A percentile compares a stretch with the other conserved stretches of the same genome.
phyloP scores from a whole-genome alignment of 306 rosid species.

The Vachellia pachyceras region DNA sequence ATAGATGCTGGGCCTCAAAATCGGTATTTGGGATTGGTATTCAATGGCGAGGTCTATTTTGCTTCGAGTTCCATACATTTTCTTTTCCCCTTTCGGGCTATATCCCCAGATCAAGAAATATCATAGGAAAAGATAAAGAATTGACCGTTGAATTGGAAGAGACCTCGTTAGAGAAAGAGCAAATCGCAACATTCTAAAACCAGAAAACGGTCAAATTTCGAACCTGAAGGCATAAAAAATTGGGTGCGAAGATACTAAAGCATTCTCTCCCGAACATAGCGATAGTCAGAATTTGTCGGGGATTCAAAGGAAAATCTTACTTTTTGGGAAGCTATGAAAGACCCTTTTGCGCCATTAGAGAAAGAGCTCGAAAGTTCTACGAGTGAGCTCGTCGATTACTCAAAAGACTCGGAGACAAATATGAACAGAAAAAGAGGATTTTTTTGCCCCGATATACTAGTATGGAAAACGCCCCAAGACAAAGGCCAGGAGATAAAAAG shows the following conservation, averaged over 20 bases:
- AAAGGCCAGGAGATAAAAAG: neutral
- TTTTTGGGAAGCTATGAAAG: conserved; percentile 37
- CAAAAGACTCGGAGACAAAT: neutral
- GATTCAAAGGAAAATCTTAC: conserved; percentile 28
- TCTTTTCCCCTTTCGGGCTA: conserved; percentile 24
- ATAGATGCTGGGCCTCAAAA: conserved; percentile 95
- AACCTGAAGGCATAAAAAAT: conserved; percentile 39
- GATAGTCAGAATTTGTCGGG: neutral
- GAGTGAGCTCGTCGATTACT: neutral
- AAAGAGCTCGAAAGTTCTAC: conserved; percentile 34
- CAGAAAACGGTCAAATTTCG: conserved; percentile 54
- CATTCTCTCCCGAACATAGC: conserved; percentile 29
- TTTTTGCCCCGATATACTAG: conserved; percentile 20
- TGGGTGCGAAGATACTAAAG: conserved; percentile 36
- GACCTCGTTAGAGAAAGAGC: conserved; percentile 51
- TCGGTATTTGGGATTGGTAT: conserved; percentile 76
- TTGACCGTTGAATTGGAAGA: conserved; percentile 34
- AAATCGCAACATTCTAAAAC: conserved; percentile 50
- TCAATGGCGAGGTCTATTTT: conserved; percentile 87
- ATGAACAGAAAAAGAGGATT: conserved; percentile 16
- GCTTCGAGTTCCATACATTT: conserved; percentile 81
- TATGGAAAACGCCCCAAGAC: conserved; percentile 26
- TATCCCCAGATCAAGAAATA: conserved; percentile 49
- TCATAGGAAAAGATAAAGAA: conserved; percentile 19
- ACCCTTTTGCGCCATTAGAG: conserved; percentile 24